These are phyloP conservation scores for Botryobasidium botryosum DNA, from an alignment of 768 basidiomycete genomes.

Conservation along the genomic window DNA sequence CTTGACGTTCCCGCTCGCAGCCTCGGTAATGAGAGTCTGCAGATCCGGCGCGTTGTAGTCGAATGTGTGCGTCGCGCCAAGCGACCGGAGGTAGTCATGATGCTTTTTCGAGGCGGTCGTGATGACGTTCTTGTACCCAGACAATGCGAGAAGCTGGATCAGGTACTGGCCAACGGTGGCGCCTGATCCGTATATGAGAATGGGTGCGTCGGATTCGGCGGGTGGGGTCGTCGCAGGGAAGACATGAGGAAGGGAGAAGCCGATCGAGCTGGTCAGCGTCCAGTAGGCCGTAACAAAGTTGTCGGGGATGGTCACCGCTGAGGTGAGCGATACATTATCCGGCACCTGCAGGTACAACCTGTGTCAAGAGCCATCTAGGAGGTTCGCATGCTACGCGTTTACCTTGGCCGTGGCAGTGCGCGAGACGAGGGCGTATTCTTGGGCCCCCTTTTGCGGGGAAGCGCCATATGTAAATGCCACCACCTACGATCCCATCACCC, in stretches of 20 bases:
- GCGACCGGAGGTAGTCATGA: conserved; percentile 23
- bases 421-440: conserved; percentile 23
- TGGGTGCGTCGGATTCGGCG: conserved; percentile 18
- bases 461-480: conserved; percentile 19
- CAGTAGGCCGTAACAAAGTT: conserved; percentile 29
- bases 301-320: conserved; percentile 26
- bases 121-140: conserved; percentile 28
- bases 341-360: conserved; percentile 24
- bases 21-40: conserved; percentile 20
- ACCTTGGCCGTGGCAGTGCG: conserved; percentile 25
- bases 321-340: conserved; percentile 23
- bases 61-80: conserved; percentile 26
- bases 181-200: conserved; percentile 31
- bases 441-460: conserved; percentile 20
- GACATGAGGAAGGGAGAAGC: conserved; percentile 22
- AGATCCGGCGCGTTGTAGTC: conserved; percentile 27
- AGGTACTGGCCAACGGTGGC: conserved; percentile 26
- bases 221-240: too few relatives aligned
- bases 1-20: conserved; percentile 20
- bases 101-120: conserved; percentile 27
- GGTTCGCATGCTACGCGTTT: background rate
- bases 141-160: conserved; percentile 23
- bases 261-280: conserved; percentile 22
- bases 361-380: background rate
- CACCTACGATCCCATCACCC: conserved; percentile 16